Evolutionary conservation across 805 yeast species (phyloP), one percentile per base, ranked within the genome.

Genomic region (Lipomyces kockii): DNA sequence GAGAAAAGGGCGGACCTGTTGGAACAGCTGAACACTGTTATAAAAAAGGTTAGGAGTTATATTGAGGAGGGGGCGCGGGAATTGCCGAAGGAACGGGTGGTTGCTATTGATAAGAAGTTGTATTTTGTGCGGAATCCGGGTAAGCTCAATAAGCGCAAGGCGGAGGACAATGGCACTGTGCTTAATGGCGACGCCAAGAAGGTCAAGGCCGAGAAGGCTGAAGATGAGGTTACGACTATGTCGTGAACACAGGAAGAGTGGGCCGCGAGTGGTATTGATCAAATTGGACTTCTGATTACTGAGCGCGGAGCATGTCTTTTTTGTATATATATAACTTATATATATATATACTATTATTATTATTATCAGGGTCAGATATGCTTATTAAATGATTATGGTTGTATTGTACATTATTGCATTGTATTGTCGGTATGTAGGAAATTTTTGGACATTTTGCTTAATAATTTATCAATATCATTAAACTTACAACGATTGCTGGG

Each of bases 101-200:
- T 73, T 60, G 73, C 71, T 11, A 74, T 79, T 32, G 78, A 78
- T 39, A 78, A 75, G 65, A 77, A 77, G 64, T 76, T 81, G 52
- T 76, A 78, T 66, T 55, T 61, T 9, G 75, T 77, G 51, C 66
- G 74, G 54, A 68, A 77, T 66, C 78, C 78, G 2, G 74, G 73
- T 34, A 72, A 74, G 69, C 60, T 63, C 34, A 55, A 32, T 17
- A 70, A 70, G 59, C 69, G 72, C 17, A 46, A 60, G 43, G 61
- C 63, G 8, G 60, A 37, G 2, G 62, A 55, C 27, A 43, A 60
- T 22, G 32, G 12, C 3, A 14, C 8, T 3, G 34, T 11, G 27
- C 52, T 27, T 22, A 27, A 51, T 22, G 52, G 35, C 14, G 63
- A 65, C 17, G 46, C 65, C 29, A 65, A 65, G 46, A 52, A 43